phyloP scores from a whole-genome alignment of 1,139 yeast species.

The Suhomyces anneliseae region DNA sequence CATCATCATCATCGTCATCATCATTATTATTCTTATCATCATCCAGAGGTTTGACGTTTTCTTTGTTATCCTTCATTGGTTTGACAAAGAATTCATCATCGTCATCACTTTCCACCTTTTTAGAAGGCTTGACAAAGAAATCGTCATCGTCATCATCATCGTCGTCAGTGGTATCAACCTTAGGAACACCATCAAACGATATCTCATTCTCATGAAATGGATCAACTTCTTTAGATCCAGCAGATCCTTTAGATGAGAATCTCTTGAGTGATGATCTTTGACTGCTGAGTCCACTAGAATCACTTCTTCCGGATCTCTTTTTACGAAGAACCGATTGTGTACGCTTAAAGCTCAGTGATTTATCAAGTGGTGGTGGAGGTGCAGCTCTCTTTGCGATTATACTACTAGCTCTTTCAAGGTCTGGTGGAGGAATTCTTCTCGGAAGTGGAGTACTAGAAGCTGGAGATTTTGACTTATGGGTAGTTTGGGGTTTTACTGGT shows the following conservation, averaged over 20 bases:
- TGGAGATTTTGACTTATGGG: neutral
- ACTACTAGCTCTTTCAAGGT: constrained; percentile 17
- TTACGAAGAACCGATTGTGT: constrained; percentile 10
- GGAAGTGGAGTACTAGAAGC: neutral
- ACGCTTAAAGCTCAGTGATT: constrained; percentile 14
- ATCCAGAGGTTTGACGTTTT: constrained; percentile 2
- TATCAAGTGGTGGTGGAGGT: constrained; percentile 63
- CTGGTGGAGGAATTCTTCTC: neutral
- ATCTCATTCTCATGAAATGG: constrained; percentile 67
- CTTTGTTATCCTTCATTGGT: constrained; percentile 17
- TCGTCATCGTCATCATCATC: constrained; percentile 15
- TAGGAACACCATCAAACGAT: constrained; percentile 73
- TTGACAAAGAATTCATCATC: constrained; percentile 35
- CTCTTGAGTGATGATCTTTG: constrained; percentile 1
- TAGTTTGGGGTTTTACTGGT: neutral
- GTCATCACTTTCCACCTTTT: constrained; percentile 11
- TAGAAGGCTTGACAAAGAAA: neutral
- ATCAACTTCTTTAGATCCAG: constrained; percentile 29
- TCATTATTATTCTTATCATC: neutral
- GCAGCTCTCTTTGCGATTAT: constrained; percentile 70
- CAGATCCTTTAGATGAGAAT: constrained; percentile 15
- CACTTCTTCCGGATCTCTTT: constrained; percentile 6
- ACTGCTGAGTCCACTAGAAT: neutral
- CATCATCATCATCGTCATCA: constrained; percentile 15
- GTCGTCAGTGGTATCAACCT: constrained; percentile 23